Evolutionary conservation across 805 yeast genomes (phyloP), one percentile per base, ranked within the genome.

Genomic region (Saccharomyces paradoxus): DNA sequence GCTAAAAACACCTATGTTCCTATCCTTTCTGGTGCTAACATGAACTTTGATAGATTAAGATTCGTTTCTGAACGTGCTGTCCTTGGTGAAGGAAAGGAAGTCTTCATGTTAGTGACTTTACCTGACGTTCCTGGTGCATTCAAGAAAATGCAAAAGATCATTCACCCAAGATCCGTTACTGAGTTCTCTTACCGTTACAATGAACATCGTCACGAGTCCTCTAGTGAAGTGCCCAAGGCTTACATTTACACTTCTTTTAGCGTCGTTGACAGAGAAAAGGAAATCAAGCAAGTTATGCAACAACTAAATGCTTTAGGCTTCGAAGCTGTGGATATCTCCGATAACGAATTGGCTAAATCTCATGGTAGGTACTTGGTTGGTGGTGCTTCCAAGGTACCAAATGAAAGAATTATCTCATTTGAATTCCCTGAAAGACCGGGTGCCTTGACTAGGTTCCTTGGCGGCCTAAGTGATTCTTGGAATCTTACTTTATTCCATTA

Each of bases 351-450:
- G 76, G 99, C 99, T 47, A 94, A 94, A 72, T 81, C 90, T 41
- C 99, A 94, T 67, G 97, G 97, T 41, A 81, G 99, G 69, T 95
- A 94, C 69, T 76, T 94, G 59, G 96, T 94, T 26, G 99, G 99
- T 55, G 99, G 99, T 55, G 83, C 86, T 56, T 81, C 91, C 0
- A 71, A 77, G 24, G 82, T 87, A 21, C 77, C 81, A 29, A 78
- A 88, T 60, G 99, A 94, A 71, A 83, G 85, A 63, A 72, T 94
- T 37, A 81, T 83, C 62, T 79, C 86, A 50, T 94, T 94, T 64
- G 97, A 90, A 71, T 95, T 94, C 77, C 99, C 99, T 13, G 99
- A 94, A 67, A 84, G 94, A 65, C 98, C 99, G 1, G 96, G 97
- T 50, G 97, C 99, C 1, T 77, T 94, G 64, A 81, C 86, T 29